Percentiles rank a stretch among this genome's conserved stretches.
Evolutionary conservation across 352 stramenopile species (phyloP).

Genomic region (Thalassiosira hispida): DNA sequence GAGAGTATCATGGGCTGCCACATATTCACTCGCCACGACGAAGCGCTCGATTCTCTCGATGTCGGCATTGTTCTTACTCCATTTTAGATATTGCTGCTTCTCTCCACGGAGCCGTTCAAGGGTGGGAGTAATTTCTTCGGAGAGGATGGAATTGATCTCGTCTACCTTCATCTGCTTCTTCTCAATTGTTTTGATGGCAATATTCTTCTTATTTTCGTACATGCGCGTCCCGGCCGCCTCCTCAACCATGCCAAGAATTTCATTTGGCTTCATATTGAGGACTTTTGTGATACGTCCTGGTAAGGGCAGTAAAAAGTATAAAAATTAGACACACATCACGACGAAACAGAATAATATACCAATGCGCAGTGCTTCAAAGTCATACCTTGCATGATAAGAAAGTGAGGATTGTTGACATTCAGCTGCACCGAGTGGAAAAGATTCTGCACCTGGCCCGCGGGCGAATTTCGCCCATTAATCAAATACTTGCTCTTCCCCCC

Average conservation of each 20-base stretch:
- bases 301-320: slow-evolving; percentile 15
- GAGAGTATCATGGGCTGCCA: slow-evolving; percentile 89
- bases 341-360: neutral
- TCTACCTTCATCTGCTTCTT: slow-evolving; percentile 99
- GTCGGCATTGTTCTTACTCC: slow-evolving; percentile 97
- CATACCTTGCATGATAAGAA: slow-evolving; percentile 98
- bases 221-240: slow-evolving; percentile 99
- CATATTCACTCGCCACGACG: slow-evolving; percentile 95
- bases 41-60: slow-evolving; percentile 97
- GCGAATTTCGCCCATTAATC: slow-evolving; percentile 97
- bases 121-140: slow-evolving; percentile 98
- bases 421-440: slow-evolving; percentile 99
- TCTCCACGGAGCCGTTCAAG: slow-evolving; percentile 96
- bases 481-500: slow-evolving; percentile 99
- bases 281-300: slow-evolving; percentile 96
- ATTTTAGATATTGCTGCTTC: slow-evolving; percentile 98
- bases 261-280: slow-evolving; percentile 99
- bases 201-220: slow-evolving; percentile 99
- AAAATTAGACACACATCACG: neutral
- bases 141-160: slow-evolving; percentile 98
- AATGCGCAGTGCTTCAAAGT: slow-evolving; percentile 21
- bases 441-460: slow-evolving; percentile 98
- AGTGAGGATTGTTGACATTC: slow-evolving; percentile 99
- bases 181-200: slow-evolving; percentile 97
- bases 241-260: slow-evolving; percentile 99